Evolutionary conservation across 306 rosid species (phyloP).

Genomic region (Biancaea sappan): DNA sequence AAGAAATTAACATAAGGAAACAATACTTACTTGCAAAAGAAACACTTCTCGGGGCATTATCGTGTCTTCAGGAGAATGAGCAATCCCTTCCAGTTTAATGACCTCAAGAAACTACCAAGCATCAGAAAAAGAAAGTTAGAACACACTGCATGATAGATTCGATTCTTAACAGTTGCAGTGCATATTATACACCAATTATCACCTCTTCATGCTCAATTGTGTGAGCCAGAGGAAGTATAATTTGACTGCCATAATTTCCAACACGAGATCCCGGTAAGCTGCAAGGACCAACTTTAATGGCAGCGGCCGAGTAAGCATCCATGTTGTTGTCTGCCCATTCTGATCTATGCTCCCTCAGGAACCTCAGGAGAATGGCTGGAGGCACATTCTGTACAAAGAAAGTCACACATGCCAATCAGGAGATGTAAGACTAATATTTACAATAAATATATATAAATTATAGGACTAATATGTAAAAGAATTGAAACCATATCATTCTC

Average conservation of each 20-base stretch:
- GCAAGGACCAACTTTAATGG: constrained; percentile 77
- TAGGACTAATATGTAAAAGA: not conserved
- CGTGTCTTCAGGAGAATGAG: constrained; percentile 72
- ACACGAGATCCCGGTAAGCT: constrained; percentile 71
- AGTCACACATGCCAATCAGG: not conserved
- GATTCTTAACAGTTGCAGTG: not conserved
- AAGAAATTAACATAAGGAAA: not conserved
- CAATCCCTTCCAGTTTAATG: constrained; percentile 72
- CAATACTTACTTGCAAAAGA: constrained; percentile 63
- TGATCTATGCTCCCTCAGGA: constrained; percentile 73
- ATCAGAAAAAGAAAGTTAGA: not conserved
- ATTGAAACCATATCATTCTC: not conserved
- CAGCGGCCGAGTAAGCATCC: constrained; percentile 77
- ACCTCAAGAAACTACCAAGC: constrained; percentile 64
- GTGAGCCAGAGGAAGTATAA: constrained; percentile 60
- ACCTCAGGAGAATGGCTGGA: constrained; percentile 74
- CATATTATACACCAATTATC: constrained; percentile 1
- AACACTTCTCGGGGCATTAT: constrained; percentile 76
- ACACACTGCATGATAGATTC: not conserved
- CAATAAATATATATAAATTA: not conserved
- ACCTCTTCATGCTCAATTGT: constrained; percentile 71
- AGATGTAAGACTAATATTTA: not conserved
- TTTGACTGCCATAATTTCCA: constrained; percentile 75
- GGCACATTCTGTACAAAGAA: constrained; percentile 62
- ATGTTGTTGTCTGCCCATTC: constrained; percentile 81